Conservation (phyloP, 768 basidiomycete species). For the Suillus subalutaceus region DNA sequence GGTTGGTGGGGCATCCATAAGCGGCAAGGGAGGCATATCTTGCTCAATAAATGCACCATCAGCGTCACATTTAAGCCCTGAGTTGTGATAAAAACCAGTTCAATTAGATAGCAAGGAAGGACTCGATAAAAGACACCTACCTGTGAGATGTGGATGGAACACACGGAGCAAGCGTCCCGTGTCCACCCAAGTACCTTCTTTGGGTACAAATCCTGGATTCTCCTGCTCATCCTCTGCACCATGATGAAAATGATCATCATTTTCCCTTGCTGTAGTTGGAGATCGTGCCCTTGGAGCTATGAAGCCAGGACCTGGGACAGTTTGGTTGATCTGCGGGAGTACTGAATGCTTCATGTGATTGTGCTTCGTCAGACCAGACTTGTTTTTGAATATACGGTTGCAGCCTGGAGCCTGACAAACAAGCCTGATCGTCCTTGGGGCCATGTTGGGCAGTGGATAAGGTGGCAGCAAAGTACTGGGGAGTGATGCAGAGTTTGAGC, state of each 20-base stretch:
- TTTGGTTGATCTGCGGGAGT: too few species aligned
- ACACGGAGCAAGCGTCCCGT: background rate
- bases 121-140: background rate
- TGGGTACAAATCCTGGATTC: background rate
- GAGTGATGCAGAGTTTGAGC: background rate
- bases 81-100: too few species aligned
- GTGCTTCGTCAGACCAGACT: too few species aligned
- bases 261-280: background rate
- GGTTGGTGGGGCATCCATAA: too few species aligned
- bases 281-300: background rate
- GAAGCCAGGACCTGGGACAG: background rate
- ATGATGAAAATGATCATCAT: too few species aligned
- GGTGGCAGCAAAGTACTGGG: background rate
- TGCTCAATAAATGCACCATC: too few species aligned
- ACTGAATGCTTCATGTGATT: too few species aligned
- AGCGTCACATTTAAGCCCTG: too few species aligned
- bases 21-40: too few species aligned
- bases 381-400: background rate
- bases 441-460: background rate
- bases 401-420: background rate
- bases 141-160: background rate
- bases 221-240: background rate
- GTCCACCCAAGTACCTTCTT: conserved; percentile 1
- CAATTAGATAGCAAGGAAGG: too few species aligned
- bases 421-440: background rate